Base-by-base conservation (phyloP, 2,329 filamentous ascomycete genomes). In the Colletotrichum gloeosporioides region DNA sequence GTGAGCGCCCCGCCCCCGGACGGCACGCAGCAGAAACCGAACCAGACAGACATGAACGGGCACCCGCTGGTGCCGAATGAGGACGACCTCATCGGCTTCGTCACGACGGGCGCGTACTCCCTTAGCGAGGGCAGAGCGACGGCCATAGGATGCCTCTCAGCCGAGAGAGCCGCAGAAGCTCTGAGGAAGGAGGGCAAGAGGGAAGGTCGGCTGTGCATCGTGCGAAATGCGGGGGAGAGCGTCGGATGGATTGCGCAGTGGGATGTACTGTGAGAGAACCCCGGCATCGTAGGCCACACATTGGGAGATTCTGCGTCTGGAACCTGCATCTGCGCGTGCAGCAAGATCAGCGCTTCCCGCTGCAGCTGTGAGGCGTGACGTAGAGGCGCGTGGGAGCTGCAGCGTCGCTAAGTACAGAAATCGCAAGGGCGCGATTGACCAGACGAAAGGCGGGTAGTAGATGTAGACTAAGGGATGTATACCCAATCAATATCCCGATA, bases 51-150 rank as follows among this genome's bases (percentile, higher is more conserved):
- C 77, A 82, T 89, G 85, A 82, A 84, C 29, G 87, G 87, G 0
- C 92, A 95, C 79, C 93, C 93, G 1, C 82, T 92, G 0, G 92
- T 96, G n/a, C 96, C 96, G 0, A 88, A 89, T 12, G 92, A 92
- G 77, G 88, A 90, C 27, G 95, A 98, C 82, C 88, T 99, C 15
- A 91, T 99, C 67, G 97, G 97, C 0, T 99, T 98, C 82, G 93
- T 98, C 29, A 98, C 96, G 3, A 94, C 94, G 2, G 97, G 96
- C 0, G 93, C 95, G 67, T 98, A 94, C 83, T 96, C 94, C 80
- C 89, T 99, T 3, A 91, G 92, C 3, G 92, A 94, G 78, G 97
- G 96, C 0, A 91, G 90, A 78, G 95, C 94, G 1, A 92, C 92
- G 18, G 96, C 93, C 1, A 89, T 99, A 75, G 97, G 94, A 0